These are phyloP conservation scores for Linum lewisii DNA, from an alignment of 345 rosid species.

Conservation along the genomic window DNA sequence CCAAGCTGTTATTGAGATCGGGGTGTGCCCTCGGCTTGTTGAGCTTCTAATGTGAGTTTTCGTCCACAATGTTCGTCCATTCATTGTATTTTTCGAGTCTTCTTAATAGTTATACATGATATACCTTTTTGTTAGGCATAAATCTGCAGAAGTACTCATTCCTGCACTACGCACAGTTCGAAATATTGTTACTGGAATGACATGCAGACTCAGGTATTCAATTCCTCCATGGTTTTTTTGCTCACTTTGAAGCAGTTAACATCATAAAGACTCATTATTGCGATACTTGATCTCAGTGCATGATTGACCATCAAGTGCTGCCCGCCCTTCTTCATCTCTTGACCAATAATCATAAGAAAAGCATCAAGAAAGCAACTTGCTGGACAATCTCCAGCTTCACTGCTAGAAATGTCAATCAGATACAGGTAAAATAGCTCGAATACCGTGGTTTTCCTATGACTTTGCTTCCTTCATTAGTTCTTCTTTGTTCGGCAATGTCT, in stretches of 20 bases:
- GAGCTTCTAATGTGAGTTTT: constrained; percentile 61
- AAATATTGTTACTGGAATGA: constrained; percentile 77
- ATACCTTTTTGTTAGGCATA: constrained; percentile 41
- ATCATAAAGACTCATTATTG: too few species aligned
- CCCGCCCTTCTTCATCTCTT: constrained; percentile 61
- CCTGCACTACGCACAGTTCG: constrained; percentile 82
- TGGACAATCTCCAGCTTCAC: constrained; percentile 86
- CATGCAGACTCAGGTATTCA: constrained; percentile 71
- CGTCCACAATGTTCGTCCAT: not conserved
- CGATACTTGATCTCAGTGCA: constrained; percentile 34
- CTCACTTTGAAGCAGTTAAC: too few species aligned
- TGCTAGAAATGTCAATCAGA: constrained; percentile 67
- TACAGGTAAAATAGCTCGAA: constrained; percentile 43
- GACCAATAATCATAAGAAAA: constrained; percentile 66
- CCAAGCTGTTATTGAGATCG: constrained; percentile 75
- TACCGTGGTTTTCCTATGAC: not conserved
- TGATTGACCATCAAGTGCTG: constrained; percentile 61
- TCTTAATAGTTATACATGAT: constrained; percentile 17
- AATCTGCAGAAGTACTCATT: constrained; percentile 65
- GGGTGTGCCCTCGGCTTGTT: constrained; percentile 71
- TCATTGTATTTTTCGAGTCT: not conserved
- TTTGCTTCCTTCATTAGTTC: not conserved
- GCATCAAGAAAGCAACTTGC: constrained; percentile 81
- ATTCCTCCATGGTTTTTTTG: not conserved
- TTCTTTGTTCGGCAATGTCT: not conserved